Evolutionary conservation across 78 protist genomes (phyloP).

Genomic region (Dictyostelium firmibasis): DNA sequence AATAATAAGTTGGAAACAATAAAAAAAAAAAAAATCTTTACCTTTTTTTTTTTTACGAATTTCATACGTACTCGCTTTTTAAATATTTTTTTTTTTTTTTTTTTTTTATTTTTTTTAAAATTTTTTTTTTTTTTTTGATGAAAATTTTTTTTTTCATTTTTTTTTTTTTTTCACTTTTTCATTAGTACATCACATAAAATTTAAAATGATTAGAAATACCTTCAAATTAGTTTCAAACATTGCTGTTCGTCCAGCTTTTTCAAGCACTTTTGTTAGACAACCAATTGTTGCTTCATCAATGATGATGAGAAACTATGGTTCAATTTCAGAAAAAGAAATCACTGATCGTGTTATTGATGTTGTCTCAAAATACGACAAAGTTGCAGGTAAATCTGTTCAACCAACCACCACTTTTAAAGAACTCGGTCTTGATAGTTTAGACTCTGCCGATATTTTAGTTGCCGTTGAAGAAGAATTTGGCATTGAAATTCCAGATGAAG

Average conservation of each 20-base stretch:
- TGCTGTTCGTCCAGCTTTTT: not conserved
- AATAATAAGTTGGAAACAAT: too few relatives aligned
- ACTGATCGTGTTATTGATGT: conserved; percentile 87
- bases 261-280: not conserved
- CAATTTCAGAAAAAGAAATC: conserved; percentile 76
- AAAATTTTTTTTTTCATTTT: not conserved
- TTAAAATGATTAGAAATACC: conserved; percentile 21
- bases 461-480: conserved; percentile 95
- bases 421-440: conserved; percentile 95
- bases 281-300: not conserved
- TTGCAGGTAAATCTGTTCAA: conserved; percentile 83
- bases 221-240: not conserved
- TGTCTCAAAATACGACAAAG: conserved; percentile 91
- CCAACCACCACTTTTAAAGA: conserved; percentile 91
- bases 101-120: not conserved
- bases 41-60: not conserved
- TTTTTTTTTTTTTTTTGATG: not conserved
- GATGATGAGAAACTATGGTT: conserved; percentile 13
- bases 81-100: not conserved
- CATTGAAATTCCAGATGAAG: conserved; percentile 93
- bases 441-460: conserved; percentile 86
- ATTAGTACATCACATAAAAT: not conserved
- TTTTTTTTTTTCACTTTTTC: not conserved
- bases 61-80: not conserved
- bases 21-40: too few relatives aligned